Base-by-base conservation (phyloP, 2,329 filamentous ascomycete genomes). In the Neonectria faginata region DNA sequence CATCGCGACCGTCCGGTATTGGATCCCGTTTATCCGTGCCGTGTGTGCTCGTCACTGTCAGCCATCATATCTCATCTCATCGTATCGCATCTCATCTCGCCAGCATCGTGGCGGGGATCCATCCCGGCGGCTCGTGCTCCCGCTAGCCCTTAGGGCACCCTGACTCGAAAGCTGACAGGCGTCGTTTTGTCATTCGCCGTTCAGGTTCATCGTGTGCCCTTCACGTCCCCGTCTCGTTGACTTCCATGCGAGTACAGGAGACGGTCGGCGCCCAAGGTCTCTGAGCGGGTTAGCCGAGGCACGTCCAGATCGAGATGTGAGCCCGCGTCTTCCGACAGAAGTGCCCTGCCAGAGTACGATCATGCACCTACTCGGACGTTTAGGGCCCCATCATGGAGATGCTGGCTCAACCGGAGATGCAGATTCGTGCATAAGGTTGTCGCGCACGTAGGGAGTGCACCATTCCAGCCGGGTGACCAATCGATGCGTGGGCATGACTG, bases 51-150 rank as follows among this genome's bases (percentile, higher is more conserved):
- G 48, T 58, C 54, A 55, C 36, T 22, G 57, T 58, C 54, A 55
- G 52, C 42, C 48, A 72, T 72, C 69, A 47, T 64, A 70, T 72
- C 69, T 60, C 61, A 68, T 68, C 67, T 64, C 60, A 69, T 69
- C 67, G 61, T 60, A 67, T 71, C 67, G 65, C 42, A 73, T 73
- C 69, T 64, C 65, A 72, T 73, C 68, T 72, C 57, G 64, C 62
- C 58, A 66, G 58, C 53, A 71, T 67, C 63, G 60, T 67, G 54
- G 65, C 56, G 60, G 62, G 62, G 62, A 57, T 53, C 53, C 53
- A 60, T 66, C 59, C 61, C 54, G 51, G 68, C 52, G 64, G 59
- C 67, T 64, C 60, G 55, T 58, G 59, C 65, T 52, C 63, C 64
- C 64, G 48, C 68, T 62, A 62, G 52, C 62, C 64, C 42, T 65